Evolutionary conservation across 2,329 filamentous ascomycete species (phyloP), one percentile per base, ranked within the genome.

Genomic region (Claviceps maximensis): DNA sequence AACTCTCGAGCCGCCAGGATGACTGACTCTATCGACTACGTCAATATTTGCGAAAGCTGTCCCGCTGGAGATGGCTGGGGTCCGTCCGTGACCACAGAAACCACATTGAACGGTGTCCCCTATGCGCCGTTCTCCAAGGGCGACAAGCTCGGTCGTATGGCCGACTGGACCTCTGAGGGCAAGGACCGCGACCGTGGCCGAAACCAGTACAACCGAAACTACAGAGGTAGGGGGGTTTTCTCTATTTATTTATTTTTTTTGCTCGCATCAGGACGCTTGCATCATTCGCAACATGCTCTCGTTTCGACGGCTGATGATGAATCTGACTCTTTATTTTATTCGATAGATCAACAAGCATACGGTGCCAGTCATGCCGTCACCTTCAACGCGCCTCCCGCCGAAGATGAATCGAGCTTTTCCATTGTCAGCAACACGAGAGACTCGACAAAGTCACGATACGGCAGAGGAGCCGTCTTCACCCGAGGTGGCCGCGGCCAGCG

Each of bases 51-150:
- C 67, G 74, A 83, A 65, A 77, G 80, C 64, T 80, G 89, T 65
- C 86, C 85, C 57, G 75, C 84, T 53, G 83, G 84, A 66, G 84
- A 88, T 63, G 80, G 83, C 70, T 98, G 93, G 93, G 93, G 93
- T 56, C 91, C 91, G 52, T 71, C 86, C 56, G 81, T 86, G 61
- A 86, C 89, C 56, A 82, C 75, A 63, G 88, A 95, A 69, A 95
- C 88, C 58, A 95, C 87, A 57, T 80, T 97, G 64, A 84, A 95
- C 68, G 93, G 93, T 67, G 89, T 97, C 49, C 93, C 93, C 41
- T 98, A 96, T 71, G 93, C 93, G 62, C 93, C 93, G 56, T 98
- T 93, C 77, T 96, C 90, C 61, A 98, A 98, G 74, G 89, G 89
- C 68, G 93, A 98, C 77, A 97, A 96, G 79, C 78, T 98, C 56